A percentile compares a stretch with the other conserved stretches of the same genome.
These are phyloP conservation scores for Sisymbrium altissimum DNA, from an alignment of 345 rosid species.

Conservation along the genomic window DNA sequence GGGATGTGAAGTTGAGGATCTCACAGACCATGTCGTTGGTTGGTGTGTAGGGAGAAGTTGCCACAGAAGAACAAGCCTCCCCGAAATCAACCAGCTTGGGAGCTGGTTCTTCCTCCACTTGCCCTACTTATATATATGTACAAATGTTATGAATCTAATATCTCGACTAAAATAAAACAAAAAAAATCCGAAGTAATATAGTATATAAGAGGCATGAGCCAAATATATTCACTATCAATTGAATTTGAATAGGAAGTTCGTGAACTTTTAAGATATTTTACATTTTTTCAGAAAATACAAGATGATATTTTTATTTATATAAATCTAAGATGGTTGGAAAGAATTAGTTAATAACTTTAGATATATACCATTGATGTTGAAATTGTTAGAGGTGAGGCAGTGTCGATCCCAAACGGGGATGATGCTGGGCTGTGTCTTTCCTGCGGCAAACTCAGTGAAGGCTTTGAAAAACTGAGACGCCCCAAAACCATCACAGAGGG, in stretches of 20 bases:
- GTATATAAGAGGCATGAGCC: too few relatives aligned
- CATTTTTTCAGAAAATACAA: too few relatives aligned
- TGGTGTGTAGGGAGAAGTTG: conserved; percentile 44
- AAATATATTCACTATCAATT: background rate
- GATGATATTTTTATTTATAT: too few relatives aligned
- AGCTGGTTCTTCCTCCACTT: conserved; percentile 14
- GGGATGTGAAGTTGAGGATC: conserved; percentile 33
- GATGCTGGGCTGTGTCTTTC: conserved; percentile 38
- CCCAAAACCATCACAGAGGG: conserved; percentile 58
- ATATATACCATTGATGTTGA: conserved; percentile 6
- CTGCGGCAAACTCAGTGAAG: conserved; percentile 42
- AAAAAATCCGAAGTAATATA: too few relatives aligned
- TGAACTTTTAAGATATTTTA: too few relatives aligned
- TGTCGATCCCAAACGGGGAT: conserved; percentile 59
- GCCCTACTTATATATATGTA: background rate
- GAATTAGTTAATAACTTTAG: background rate
- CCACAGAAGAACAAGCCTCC: conserved; percentile 26
- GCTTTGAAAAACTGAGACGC: conserved; percentile 51
- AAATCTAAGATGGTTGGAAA: background rate
- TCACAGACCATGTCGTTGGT: conserved; percentile 38
- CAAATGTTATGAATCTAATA: background rate
- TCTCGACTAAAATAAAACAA: background rate
- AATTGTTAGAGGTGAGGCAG: conserved; percentile 24
- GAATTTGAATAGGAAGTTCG: background rate
- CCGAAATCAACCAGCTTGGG: conserved; percentile 17